Evolutionary conservation across 331 rosid species (phyloP).

Genomic region (Malus hybrid): DNA sequence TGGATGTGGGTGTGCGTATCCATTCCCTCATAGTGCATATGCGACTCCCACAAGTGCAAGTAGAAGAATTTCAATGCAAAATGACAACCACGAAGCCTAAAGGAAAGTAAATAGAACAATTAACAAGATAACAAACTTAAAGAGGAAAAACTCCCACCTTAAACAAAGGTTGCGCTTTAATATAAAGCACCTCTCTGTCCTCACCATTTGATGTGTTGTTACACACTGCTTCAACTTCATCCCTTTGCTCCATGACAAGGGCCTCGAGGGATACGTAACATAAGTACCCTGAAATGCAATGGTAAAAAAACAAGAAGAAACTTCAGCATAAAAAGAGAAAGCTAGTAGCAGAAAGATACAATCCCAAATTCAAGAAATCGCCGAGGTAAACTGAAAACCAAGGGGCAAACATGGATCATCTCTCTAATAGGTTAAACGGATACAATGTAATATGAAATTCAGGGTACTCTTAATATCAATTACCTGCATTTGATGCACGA

Average conservation of each 20-base stretch:
- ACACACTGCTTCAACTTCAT: constrained; percentile 50
- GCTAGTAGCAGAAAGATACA: not conserved
- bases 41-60: not conserved
- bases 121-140: not conserved
- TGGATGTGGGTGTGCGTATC: not conserved
- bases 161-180: constrained; percentile 39
- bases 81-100: not conserved
- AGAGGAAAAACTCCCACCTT: constrained; percentile 37
- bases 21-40: not conserved
- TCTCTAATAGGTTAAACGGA: not conserved
- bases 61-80: constrained; percentile 3
- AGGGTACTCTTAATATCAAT: not conserved
- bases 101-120: not conserved
- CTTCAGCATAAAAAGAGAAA: not conserved
- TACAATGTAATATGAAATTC: not conserved
- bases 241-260: constrained; percentile 47
- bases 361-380: not conserved
- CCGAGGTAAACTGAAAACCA: not conserved
- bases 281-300: constrained; percentile 45
- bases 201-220: constrained; percentile 39
- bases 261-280: constrained; percentile 39
- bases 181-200: constrained; percentile 33
- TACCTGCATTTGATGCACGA: constrained; percentile 78
- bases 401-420: not conserved
- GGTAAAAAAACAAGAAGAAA: not conserved